Evolutionary conservation across 768 basidiomycete species (phyloP).

Genomic region (Lactarius akahatsu): DNA sequence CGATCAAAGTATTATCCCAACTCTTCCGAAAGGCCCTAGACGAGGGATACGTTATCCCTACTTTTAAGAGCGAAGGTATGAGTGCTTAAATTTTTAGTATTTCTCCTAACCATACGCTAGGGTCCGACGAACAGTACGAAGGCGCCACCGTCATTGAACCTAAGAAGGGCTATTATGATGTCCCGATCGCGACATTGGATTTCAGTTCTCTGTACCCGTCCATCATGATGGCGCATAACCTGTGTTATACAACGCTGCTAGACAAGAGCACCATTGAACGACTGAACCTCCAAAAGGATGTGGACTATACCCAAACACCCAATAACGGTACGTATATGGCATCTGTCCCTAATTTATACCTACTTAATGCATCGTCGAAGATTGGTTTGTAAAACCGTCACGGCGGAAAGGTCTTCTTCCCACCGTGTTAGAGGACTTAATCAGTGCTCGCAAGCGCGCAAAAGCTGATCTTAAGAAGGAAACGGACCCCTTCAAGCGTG

Average conservation of each 20-base stretch:
- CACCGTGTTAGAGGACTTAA: slow-evolving; percentile 88
- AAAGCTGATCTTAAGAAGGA: slow-evolving; percentile 96
- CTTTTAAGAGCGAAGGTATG: slow-evolving; percentile 80
- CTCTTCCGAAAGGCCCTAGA: slow-evolving; percentile 90
- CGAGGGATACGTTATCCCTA: slow-evolving; percentile 87
- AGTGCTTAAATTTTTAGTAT: background rate
- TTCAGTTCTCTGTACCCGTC: slow-evolving; percentile 99
- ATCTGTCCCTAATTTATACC: slow-evolving; percentile 1
- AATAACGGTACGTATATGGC: slow-evolving; percentile 70
- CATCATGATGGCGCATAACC: slow-evolving; percentile 99
- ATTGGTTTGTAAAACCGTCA: slow-evolving; percentile 74
- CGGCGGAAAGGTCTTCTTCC: slow-evolving; percentile 88
- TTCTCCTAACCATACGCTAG: slow-evolving; percentile 39
- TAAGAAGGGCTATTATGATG: slow-evolving; percentile 91
- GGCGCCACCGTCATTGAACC: slow-evolving; percentile 99
- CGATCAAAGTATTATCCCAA: slow-evolving; percentile 97
- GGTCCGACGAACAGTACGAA: slow-evolving; percentile 95
- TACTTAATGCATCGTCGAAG: slow-evolving; percentile 41
- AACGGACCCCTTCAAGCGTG: slow-evolving; percentile 94
- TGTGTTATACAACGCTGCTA: slow-evolving; percentile 96
- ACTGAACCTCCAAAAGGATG: slow-evolving; percentile 72
- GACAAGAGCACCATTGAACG: slow-evolving; percentile 78
- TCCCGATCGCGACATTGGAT: slow-evolving; percentile 96
- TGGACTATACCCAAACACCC: slow-evolving; percentile 92
- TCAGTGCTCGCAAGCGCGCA: slow-evolving; percentile 89